These are phyloP conservation scores for Mycena belliarum DNA, from an alignment of 768 basidiomycete genomes.

Conservation along the genomic window DNA sequence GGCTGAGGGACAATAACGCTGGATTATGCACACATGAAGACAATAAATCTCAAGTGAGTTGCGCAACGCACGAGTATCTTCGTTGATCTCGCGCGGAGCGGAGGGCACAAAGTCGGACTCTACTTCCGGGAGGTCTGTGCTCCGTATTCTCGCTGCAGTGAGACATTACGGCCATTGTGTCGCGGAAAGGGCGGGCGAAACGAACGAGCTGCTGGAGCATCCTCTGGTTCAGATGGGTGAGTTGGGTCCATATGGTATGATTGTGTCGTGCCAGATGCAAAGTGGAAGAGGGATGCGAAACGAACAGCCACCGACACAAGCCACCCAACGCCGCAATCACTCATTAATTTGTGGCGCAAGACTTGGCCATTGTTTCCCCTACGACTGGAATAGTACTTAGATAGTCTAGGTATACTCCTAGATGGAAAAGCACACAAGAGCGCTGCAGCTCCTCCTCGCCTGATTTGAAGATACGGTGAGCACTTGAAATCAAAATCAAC, in stretches of 20 bases:
- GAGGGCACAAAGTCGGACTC: conserved; percentile 4
- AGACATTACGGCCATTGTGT: background rate
- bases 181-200: conserved; percentile 2
- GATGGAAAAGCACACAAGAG: too few relatives aligned
- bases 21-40: background rate
- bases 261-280: too few relatives aligned
- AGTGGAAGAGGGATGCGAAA: background rate
- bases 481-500: too few relatives aligned
- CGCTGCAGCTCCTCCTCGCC: too few relatives aligned
- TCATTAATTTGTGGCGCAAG: too few relatives aligned
- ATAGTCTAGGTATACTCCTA: too few relatives aligned
- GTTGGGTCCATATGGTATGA: background rate
- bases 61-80: conserved; percentile 16
- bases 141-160: conserved; percentile 16
- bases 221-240: background rate
- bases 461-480: too few relatives aligned
- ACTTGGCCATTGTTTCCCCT: too few relatives aligned
- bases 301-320: background rate
- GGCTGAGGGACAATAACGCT: conserved; percentile 17
- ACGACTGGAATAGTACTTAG: too few relatives aligned
- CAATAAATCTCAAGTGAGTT: background rate
- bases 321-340: too few relatives aligned
- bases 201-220: conserved; percentile 17
- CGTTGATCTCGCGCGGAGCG: conserved; percentile 16
- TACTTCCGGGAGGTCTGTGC: conserved; percentile 13